These are phyloP conservation scores for Fusarium miscanthi DNA, from an alignment of 2,329 filamentous ascomycete genomes.

Conservation along the genomic window DNA sequence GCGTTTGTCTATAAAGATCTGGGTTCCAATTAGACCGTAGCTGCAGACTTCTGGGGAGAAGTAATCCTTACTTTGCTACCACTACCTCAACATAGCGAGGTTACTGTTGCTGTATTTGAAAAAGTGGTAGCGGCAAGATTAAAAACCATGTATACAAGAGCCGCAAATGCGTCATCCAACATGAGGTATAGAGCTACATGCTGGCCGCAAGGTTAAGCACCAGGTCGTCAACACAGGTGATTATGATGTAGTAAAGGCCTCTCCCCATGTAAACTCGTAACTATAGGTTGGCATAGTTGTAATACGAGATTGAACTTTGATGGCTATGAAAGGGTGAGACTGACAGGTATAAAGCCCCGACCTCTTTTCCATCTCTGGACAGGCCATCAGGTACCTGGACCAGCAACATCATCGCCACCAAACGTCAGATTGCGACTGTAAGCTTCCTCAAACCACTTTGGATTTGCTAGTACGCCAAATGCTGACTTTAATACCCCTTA, in stretches of 20 bases:
- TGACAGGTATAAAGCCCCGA: background rate
- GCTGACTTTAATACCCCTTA: accelerated
- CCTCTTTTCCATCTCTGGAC: background rate
- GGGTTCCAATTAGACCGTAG: no score
- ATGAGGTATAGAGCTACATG: background rate
- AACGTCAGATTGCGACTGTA: background rate
- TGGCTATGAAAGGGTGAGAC: no score
- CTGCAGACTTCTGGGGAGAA: background rate
- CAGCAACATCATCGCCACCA: background rate
- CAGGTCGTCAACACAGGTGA: background rate
- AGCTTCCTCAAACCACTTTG: background rate
- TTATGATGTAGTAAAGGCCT: background rate
- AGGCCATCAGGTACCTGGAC: background rate
- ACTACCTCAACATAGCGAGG: background rate
- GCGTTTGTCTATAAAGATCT: background rate
- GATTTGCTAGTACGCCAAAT: background rate
- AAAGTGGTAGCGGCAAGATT: no score
- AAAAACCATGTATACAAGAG: background rate
- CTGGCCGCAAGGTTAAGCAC: background rate
- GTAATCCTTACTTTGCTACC: no score
- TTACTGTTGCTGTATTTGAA: no score
- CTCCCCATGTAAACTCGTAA: accelerated
- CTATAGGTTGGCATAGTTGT: no score
- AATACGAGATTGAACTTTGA: no score
- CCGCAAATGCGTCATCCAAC: no score